phyloP scores from a whole-genome alignment of 2,329 filamentous ascomycete species.

The Talaromyces funiculosus region DNA sequence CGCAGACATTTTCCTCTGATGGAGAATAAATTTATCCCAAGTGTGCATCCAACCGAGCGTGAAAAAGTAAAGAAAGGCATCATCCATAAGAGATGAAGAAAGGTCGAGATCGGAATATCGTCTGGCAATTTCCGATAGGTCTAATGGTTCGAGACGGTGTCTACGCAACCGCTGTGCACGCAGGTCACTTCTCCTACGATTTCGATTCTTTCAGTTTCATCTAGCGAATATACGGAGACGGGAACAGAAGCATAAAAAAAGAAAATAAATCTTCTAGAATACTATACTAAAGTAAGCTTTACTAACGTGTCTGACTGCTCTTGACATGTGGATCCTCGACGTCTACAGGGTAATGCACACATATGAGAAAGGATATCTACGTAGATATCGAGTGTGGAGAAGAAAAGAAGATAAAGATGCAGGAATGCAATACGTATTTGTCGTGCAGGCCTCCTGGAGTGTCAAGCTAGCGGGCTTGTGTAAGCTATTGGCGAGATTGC shows the following conservation, averaged over 20 bases:
- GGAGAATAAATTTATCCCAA: background rate
- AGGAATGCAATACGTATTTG: background rate
- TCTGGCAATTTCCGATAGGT: background rate
- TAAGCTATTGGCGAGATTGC: background rate
- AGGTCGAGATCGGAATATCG: background rate
- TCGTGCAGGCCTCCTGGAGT: background rate
- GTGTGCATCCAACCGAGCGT: background rate
- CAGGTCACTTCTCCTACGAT: background rate
- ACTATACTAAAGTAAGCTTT: background rate
- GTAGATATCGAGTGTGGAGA: background rate
- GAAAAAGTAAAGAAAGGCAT: background rate
- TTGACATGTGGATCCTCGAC: background rate
- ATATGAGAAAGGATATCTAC: background rate
- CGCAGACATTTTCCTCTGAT: background rate
- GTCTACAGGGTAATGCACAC: background rate
- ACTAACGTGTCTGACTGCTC: background rate
- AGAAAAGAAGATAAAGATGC: background rate
- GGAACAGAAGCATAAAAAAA: background rate
- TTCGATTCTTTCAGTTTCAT: background rate
- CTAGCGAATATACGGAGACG: background rate
- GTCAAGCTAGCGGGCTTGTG: background rate
- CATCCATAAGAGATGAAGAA: background rate
- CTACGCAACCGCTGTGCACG: background rate
- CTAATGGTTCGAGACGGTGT: background rate
- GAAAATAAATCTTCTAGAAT: background rate